phyloP scores from a whole-genome alignment of 176 grass and related monocot genomes.

The Aegilops longissima region DNA sequence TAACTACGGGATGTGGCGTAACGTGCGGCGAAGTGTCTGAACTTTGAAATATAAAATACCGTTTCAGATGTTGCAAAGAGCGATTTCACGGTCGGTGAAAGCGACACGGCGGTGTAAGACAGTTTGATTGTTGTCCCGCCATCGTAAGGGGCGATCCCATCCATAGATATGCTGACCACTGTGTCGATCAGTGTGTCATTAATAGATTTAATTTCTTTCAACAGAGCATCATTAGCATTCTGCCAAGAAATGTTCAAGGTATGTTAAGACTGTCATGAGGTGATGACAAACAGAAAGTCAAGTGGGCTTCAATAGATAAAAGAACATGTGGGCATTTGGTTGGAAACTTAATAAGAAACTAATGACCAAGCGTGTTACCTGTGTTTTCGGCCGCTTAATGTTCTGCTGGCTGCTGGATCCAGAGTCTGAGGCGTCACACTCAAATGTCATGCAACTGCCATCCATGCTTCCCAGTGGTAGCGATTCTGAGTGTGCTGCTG shows the following conservation, averaged over 20 bases:
- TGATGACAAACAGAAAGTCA: background rate
- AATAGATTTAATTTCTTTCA: conserved; percentile 23
- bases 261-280: background rate
- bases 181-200: conserved; percentile 30
- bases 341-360: background rate
- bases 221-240: conserved; percentile 2
- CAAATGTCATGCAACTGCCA: conserved; percentile 6
- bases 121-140: conserved; percentile 21
- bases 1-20: background rate
- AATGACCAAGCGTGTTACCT: conserved; percentile 2
- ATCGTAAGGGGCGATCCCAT: background rate
- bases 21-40: background rate
- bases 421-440: background rate
- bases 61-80: background rate
- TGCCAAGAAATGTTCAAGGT: background rate
- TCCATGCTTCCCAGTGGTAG: background rate
- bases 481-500: background rate
- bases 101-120: background rate
- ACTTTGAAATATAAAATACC: background rate
- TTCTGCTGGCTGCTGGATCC: background rate
- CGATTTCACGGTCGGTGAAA: background rate
- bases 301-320: background rate
- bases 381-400: conserved; percentile 8
- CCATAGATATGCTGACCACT: conserved; percentile 4
- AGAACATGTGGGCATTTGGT: background rate